Evolutionary conservation across 768 basidiomycete genomes (phyloP), one percentile per base, ranked within the genome.

Genomic region (Boletus coccyginus): DNA sequence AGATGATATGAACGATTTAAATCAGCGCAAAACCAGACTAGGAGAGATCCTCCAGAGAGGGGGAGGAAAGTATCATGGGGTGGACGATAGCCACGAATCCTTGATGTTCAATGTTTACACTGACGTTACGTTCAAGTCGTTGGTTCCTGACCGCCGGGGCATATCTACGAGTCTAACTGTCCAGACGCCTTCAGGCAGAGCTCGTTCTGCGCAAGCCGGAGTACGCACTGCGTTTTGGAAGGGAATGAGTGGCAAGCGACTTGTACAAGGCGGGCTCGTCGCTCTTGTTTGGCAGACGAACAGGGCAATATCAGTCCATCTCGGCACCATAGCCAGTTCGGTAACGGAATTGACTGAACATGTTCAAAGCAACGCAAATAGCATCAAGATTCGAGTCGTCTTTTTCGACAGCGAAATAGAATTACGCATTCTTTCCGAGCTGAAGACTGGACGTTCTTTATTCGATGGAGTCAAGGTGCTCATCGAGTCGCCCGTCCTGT

Each of bases 361-460:
- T 0, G 77, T 78, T 4, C 73, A 74, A 38, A 40, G 21, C 10
- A 61, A 66, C 41, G 58, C 54, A 13, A 63, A 74, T 1, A 67
- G 68, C 5, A 69, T 88, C 44, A 67, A 69, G 17, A 61, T 86
- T 12, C 78, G 79, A 3, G 71, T 89, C 40, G 70, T 77, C 13
- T 90, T 91, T 69, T 88, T 88, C 57, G 86, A 89, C 60, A 70
- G 81, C 3, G 73, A 75, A 9, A 70, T 87, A 1, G 79, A 87
- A 62, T 65, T 87, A 8, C 67, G 72, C 44, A 73, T 78, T 14
- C 21, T 21, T 21, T 21, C 76, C 13, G 73, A 77, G 43, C 56
- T 81, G 47, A 55, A 51, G 56, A 52, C 62, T 64, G 50, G 58
- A 21, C 51, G 2, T 21, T 21, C 21, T 21, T 21, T 21, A 21